Evolutionary conservation across 2,329 filamentous ascomycete species (phyloP), one percentile per base, ranked within the genome.

Genomic region (Lasiodiplodia sp.): DNA sequence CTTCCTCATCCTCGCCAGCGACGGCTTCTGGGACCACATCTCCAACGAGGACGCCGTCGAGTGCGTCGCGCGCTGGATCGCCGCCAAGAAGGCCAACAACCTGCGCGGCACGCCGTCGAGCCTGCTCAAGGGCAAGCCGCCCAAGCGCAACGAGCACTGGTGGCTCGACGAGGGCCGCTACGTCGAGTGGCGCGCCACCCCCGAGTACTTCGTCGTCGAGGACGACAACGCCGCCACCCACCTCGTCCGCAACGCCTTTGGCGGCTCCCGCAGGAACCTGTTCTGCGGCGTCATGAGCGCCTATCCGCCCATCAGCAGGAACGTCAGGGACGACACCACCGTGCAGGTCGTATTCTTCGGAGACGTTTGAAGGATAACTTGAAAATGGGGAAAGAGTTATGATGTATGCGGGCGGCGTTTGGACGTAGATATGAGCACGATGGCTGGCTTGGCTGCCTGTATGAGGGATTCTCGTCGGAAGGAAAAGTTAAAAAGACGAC

Each of bases 1-100:
- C 62, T 92, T 92, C 72, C 76, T 91, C 64, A 89, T 92, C 70
- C 81, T 92, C 71, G 90, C 89, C 0, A 87, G 85, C 0, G 90
- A 92, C 72, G 90, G 90, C 0, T 75, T 92, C 1, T 93, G 90
- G 85, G 88, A 92, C 70, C 82, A 81, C 60, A 83, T 91, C 25
- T 83, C 82, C 12, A 88, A 79, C 70, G 81, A 86, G 53, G 81
- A 90, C 71, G 88, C 87, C 0, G 88, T 91, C 1, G 80, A 84
- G 25, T 83, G 88, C 37, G 85, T 90, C 0, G 81, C 82, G 47
- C 81, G 79, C 69, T 92, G 89, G 88, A 75, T 86, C 12, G 79
- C 79, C 28, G 77, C 79, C 44, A 75, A 74, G n/a, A 73, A 73
- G 8, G 72, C 69, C 21, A 67, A 69, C 14, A 65, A 21, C 38